phyloP scores from a whole-genome alignment of 352 stramenopile genomes.

The Phytophthora nicotianae region DNA sequence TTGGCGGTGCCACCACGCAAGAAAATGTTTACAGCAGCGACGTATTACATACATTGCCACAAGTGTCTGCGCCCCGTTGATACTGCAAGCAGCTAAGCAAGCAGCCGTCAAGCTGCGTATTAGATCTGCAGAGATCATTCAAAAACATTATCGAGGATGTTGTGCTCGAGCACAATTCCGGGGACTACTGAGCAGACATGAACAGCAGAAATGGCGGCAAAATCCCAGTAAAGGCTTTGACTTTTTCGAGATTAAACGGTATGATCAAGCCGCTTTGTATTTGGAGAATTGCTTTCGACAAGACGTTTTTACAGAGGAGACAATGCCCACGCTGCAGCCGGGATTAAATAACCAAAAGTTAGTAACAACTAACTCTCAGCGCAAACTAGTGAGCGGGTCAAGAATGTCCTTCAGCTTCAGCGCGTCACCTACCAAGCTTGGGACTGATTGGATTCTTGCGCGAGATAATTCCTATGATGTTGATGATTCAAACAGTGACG shows the following conservation, averaged over 20 bases:
- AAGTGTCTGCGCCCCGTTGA: slow-evolving; percentile 20
- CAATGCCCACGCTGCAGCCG: background rate
- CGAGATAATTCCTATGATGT: background rate
- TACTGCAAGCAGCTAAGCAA: slow-evolving; percentile 23
- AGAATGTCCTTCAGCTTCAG: slow-evolving; percentile 66
- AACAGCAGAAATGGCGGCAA: slow-evolving; percentile 52
- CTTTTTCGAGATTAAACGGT: slow-evolving; percentile 42
- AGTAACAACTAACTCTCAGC: background rate
- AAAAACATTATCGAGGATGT: slow-evolving; percentile 54
- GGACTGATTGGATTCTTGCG: slow-evolving; percentile 34
- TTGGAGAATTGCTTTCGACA: slow-evolving; percentile 58
- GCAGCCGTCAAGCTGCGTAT: slow-evolving; percentile 29
- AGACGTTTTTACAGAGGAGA: slow-evolving; percentile 34
- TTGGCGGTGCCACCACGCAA: slow-evolving; percentile 48
- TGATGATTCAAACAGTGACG: slow-evolving; percentile 2
- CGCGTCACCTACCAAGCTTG: slow-evolving; percentile 30
- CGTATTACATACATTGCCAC: slow-evolving; percentile 28
- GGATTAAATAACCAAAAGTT: background rate
- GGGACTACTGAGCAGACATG: slow-evolving; percentile 29
- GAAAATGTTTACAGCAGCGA: slow-evolving; percentile 20
- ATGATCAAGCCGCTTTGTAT: slow-evolving; percentile 50
- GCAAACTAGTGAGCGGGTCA: slow-evolving; percentile 33
- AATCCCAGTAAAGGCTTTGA: slow-evolving; percentile 59
- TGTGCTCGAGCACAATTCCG: slow-evolving; percentile 41
- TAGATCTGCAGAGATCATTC: slow-evolving; percentile 39